Conservation (phyloP, 2,329 filamentous ascomycete species). For the Endocalyx cinctus region DNA sequence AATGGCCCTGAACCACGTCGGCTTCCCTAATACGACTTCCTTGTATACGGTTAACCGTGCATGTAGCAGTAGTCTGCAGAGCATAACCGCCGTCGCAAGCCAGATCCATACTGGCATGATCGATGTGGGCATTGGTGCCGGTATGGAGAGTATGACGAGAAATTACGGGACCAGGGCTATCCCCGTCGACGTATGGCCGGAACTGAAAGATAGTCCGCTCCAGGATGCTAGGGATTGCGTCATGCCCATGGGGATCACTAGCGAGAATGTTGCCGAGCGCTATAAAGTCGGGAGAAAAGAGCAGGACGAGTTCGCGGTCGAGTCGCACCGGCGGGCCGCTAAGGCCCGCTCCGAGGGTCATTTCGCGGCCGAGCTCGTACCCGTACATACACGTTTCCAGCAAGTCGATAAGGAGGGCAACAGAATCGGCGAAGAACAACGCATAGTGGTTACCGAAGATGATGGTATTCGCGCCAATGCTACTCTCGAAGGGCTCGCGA, state of each 20-base stretch:
- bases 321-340: slow-evolving; percentile 69
- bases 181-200: slow-evolving; percentile 74
- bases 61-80: slow-evolving; percentile 73
- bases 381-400: slow-evolving; percentile 67
- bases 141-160: slow-evolving; percentile 94
- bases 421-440: slow-evolving; percentile 50
- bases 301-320: slow-evolving; percentile 77
- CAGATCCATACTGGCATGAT: slow-evolving; percentile 72
- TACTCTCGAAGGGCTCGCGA: slow-evolving; percentile 64
- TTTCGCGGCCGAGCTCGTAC: slow-evolving; percentile 76
- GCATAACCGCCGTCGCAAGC: slow-evolving; percentile 69
- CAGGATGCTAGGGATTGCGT: slow-evolving; percentile 79
- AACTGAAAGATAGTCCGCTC: slow-evolving; percentile 57
- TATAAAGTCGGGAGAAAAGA: slow-evolving; percentile 71
- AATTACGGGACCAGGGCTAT: slow-evolving; percentile 88
- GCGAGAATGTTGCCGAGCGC: slow-evolving; percentile 78
- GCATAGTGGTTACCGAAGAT: slow-evolving; percentile 67
- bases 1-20: slow-evolving; percentile 84
- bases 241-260: slow-evolving; percentile 90
- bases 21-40: slow-evolving; percentile 64
- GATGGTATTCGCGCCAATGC: slow-evolving; percentile 74
- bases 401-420: slow-evolving; percentile 58
- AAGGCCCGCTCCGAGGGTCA: slow-evolving; percentile 62
- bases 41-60: slow-evolving; percentile 89
- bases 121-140: slow-evolving; percentile 72